Percentiles rank a stretch among this genome's conserved stretches.
phyloP scores from a whole-genome alignment of 192 early-diverging fungal genomes.

The Podila epicladia region DNA sequence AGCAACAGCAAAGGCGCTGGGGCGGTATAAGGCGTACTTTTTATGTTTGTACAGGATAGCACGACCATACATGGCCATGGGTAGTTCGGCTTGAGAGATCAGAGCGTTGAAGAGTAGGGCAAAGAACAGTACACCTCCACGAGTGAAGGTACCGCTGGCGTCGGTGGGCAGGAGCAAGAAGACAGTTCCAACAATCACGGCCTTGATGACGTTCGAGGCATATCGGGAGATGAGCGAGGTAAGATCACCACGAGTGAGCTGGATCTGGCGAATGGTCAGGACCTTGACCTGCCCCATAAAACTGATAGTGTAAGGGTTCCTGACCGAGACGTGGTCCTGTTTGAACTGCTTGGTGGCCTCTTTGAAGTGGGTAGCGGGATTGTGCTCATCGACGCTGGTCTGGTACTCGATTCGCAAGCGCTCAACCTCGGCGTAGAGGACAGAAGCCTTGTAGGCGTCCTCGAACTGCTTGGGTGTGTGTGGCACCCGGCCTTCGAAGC shows the following conservation, averaged over 20 bases:
- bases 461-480: slow-evolving; percentile 73
- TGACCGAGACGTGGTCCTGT: slow-evolving; percentile 57
- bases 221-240: slow-evolving; percentile 63
- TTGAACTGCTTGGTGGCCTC: slow-evolving; percentile 67
- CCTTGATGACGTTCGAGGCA: slow-evolving; percentile 62
- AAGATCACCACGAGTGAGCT: slow-evolving; percentile 68
- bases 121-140: slow-evolving; percentile 83
- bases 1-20: slow-evolving; percentile 66
- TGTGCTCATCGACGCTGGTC: slow-evolving; percentile 37
- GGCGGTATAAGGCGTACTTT: slow-evolving; percentile 74
- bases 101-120: slow-evolving; percentile 61
- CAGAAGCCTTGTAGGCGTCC: slow-evolving; percentile 57
- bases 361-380: slow-evolving; percentile 51
- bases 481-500: slow-evolving; percentile 68
- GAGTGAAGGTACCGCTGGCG: slow-evolving; percentile 76
- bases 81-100: slow-evolving; percentile 74
- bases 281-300: slow-evolving; percentile 70
- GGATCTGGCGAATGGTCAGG: slow-evolving; percentile 69
- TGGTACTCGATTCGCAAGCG: slow-evolving; percentile 56
- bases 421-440: slow-evolving; percentile 51
- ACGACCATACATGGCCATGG: slow-evolving; percentile 76
- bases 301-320: slow-evolving; percentile 72
- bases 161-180: slow-evolving; percentile 68
- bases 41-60: slow-evolving; percentile 85
- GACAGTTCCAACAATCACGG: slow-evolving; percentile 76